Evolutionary conservation across 495 filamentous ascomycete genomes (phyloP), one percentile per base, ranked within the genome.

Genomic region (Chlorociboria aeruginascens): DNA sequence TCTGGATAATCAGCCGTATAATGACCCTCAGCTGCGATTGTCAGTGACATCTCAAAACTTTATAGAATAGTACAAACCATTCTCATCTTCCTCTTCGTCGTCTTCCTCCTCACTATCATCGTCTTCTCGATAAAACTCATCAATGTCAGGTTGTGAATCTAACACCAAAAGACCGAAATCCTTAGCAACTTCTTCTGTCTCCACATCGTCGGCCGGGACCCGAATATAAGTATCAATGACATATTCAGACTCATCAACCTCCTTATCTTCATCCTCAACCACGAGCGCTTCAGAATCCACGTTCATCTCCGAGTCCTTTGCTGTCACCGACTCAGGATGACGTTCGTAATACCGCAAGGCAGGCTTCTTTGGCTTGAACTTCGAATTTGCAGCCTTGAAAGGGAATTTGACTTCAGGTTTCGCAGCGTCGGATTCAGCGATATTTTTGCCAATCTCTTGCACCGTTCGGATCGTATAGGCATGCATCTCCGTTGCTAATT

Each of bases 1-100:
- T 77, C 72, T 7, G 73, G 73, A 38, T 77, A 77, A 36, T 77
- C 73, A 8, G 69, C 65, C 0, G 68, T 58, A 45, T 74, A 73
- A 50, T 75, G 69, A 54, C 75, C 69, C 55, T 77, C 73, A 34
- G 72, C 73, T 76, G 14, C 12, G 9, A 0, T 25, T 25, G 40
- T 48, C 29, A 55, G 43, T n/a, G 11, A 32, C 7, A 28, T 12
- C 25, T 37, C 7, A 13, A 6, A 44, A 4, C 12, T 48, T 11
- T 40, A 38, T 28, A 13, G 38, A 40, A 25, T 33, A 11, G 29
- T 7, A 49, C 62, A 48, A 57, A 74, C 73, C 71, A 48, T 76
- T 75, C 45, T 74, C 71, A 37, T 77, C 72, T 35, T 76, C 72
- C 10, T 59, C 56, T n/a, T 75, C 72, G 40, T 74, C 70, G 33